Evolutionary conservation across 2,329 filamentous ascomycete species (phyloP).

Genomic region (Emergomyces africanus): DNA sequence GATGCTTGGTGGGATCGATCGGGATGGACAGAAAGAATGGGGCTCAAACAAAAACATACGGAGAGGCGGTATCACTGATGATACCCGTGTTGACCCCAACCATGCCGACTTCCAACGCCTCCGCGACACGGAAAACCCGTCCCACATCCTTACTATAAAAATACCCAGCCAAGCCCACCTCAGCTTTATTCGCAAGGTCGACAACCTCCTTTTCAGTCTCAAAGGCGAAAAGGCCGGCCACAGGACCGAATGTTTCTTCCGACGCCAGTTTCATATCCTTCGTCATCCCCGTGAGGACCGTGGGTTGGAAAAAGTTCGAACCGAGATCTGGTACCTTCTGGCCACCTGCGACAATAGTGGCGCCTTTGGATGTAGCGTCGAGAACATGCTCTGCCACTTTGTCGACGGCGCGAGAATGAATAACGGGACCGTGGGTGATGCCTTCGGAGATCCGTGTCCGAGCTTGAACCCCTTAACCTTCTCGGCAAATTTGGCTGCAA

Average conservation of each 20-base stretch:
- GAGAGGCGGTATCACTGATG: conserved; percentile 41
- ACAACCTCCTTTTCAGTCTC: conserved; percentile 82
- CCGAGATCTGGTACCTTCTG: conserved; percentile 62
- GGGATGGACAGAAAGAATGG: background rate
- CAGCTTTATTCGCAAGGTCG: conserved; percentile 62
- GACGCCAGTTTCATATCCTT: conserved; percentile 68
- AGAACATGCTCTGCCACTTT: conserved; percentile 72
- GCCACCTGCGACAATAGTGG: conserved; percentile 61
- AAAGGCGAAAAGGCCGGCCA: conserved; percentile 82
- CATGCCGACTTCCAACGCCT: conserved; percentile 42
- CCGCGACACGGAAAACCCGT: conserved; percentile 47
- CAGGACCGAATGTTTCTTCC: conserved; percentile 93
- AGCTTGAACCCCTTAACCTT: conserved; percentile 39
- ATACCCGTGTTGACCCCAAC: conserved; percentile 58
- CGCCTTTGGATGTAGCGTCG: conserved; percentile 68
- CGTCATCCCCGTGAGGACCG: conserved; percentile 78
- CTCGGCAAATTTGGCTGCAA: conserved; percentile 43
- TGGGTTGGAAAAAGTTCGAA: conserved; percentile 77
- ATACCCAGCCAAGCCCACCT: conserved; percentile 86
- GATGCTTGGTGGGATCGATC: background rate
- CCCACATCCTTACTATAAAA: conserved; percentile 62
- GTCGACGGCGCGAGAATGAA: conserved; percentile 66
- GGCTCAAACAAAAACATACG: conserved; percentile 24
- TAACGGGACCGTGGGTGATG: conserved; percentile 37
- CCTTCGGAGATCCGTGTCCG: conserved; percentile 33